Percentiles rank a stretch among this genome's conserved stretches.
Conservation (phyloP, 495 filamentous ascomycete genomes). For the Penicillium odoratum region DNA sequence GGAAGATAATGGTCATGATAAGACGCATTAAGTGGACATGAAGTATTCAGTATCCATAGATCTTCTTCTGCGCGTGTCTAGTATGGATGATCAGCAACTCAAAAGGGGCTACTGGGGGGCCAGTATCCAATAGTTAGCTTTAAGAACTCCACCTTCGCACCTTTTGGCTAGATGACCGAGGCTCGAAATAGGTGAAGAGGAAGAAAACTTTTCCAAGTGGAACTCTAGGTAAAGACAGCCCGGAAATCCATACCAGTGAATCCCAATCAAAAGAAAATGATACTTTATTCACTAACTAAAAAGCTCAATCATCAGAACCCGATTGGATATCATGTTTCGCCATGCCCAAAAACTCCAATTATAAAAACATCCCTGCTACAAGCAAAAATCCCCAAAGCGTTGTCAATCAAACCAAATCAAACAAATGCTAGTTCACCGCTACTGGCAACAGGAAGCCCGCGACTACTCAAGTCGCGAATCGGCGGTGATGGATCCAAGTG, state of each 20-base stretch:
- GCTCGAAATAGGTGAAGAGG: neutral
- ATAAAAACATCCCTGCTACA: neutral
- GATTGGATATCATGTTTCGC: conserved; percentile 35
- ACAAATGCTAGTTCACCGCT: conserved; percentile 39
- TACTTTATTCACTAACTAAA: neutral
- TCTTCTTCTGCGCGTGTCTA: neutral
- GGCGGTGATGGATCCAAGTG: conserved; percentile 22
- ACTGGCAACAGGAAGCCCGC: conserved; percentile 28
- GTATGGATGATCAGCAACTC: neutral
- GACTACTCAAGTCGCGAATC: conserved; percentile 16
- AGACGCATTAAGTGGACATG: neutral
- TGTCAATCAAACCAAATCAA: conserved; percentile 10
- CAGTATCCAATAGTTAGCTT: neutral
- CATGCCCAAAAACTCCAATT: conserved; percentile 25
- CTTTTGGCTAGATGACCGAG: neutral
- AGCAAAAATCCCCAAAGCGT: conserved; percentile 1
- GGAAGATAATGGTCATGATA: neutral
- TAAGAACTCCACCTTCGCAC: neutral
- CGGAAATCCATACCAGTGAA: neutral
- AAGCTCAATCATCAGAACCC: conserved; percentile 11
- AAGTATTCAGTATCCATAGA: neutral
- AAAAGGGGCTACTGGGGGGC: neutral
- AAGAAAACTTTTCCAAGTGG: too few relatives aligned
- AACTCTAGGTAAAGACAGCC: neutral
- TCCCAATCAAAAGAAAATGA: neutral